Percentiles rank a stretch among this genome's conserved stretches.
Conservation (phyloP, 2,329 filamentous ascomycete genomes). For the Knufia fluminis region DNA sequence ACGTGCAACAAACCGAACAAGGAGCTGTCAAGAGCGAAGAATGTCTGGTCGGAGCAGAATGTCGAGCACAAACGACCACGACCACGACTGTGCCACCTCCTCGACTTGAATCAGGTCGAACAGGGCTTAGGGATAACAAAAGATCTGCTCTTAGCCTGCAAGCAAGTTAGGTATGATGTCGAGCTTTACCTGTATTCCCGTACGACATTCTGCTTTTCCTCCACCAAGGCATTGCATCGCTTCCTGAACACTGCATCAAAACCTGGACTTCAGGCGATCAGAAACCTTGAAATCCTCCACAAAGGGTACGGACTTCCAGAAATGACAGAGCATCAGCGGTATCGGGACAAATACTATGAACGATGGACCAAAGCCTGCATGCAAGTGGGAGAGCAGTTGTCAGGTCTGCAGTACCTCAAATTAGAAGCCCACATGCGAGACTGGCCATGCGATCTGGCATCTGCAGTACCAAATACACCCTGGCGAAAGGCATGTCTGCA, state of each 20-base stretch:
- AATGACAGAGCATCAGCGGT: constrained; percentile 14
- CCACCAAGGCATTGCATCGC: constrained; percentile 30
- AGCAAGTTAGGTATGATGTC: constrained; percentile 20
- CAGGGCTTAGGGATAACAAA: neutral
- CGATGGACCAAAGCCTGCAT: constrained; percentile 16
- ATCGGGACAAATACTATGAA: constrained; percentile 19
- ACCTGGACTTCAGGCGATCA: constrained; percentile 36
- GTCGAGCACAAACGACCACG: constrained; percentile 14
- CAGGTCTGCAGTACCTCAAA: constrained; percentile 12
- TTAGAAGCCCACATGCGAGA: constrained; percentile 18
- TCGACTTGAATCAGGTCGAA: neutral
- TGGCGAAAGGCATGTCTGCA: constrained; percentile 2
- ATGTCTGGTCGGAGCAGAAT: constrained; percentile 8
- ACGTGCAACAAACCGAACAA: constrained; percentile 18
- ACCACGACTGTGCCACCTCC: constrained; percentile 11
- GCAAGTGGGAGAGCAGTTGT: constrained; percentile 14
- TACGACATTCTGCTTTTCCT: constrained; percentile 22
- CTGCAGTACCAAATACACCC: neutral
- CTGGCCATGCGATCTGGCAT: constrained; percentile 16
- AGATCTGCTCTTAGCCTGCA: constrained; percentile 19
- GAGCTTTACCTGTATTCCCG: constrained; percentile 18
- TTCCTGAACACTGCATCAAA: constrained; percentile 30
- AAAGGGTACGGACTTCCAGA: constrained; percentile 20
- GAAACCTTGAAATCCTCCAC: constrained; percentile 17
- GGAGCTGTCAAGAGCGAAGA: constrained; percentile 9